A percentile compares a stretch with the other conserved stretches of the same genome.
These are phyloP conservation scores for Irpex lacteus DNA, from an alignment of 1,284 basidiomycete species.

Conservation along the genomic window DNA sequence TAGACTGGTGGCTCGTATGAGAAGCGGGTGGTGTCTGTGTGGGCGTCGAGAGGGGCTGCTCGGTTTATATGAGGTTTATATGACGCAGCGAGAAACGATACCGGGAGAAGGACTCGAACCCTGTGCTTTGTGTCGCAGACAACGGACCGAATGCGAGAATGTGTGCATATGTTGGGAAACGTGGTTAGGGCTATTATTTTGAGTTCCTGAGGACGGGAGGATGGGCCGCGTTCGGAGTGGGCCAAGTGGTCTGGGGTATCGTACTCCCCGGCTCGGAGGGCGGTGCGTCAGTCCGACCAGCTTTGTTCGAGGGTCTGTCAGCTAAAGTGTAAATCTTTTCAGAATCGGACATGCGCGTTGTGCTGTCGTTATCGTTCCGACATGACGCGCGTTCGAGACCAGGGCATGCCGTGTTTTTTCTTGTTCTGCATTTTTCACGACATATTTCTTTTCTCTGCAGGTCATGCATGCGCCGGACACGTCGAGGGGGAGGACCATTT, in stretches of 20 bases:
- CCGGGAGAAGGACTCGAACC: neutral
- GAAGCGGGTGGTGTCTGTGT: neutral
- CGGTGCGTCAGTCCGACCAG: slow-evolving; percentile 17
- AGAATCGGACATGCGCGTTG: too few species aligned
- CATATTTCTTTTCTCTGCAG: neutral
- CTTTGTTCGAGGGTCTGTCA: slow-evolving; percentile 20
- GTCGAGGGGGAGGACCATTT: neutral
- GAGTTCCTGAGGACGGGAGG: neutral
- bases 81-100: neutral
- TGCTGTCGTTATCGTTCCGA: too few species aligned
- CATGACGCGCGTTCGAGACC: too few species aligned
- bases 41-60: neutral
- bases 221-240: neutral
- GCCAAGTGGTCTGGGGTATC: neutral
- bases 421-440: neutral
- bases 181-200: neutral
- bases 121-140: neutral
- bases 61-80: slow-evolving; percentile 1
- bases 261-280: slow-evolving; percentile 23
- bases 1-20: too few species aligned
- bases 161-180: neutral
- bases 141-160: neutral
- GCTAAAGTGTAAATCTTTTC: slow-evolving; percentile 4
- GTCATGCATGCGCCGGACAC: too few species aligned
- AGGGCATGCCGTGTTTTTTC: neutral